Base-by-base conservation (phyloP, 1,284 basidiomycete genomes). In the Meripilus lineatus region DNA sequence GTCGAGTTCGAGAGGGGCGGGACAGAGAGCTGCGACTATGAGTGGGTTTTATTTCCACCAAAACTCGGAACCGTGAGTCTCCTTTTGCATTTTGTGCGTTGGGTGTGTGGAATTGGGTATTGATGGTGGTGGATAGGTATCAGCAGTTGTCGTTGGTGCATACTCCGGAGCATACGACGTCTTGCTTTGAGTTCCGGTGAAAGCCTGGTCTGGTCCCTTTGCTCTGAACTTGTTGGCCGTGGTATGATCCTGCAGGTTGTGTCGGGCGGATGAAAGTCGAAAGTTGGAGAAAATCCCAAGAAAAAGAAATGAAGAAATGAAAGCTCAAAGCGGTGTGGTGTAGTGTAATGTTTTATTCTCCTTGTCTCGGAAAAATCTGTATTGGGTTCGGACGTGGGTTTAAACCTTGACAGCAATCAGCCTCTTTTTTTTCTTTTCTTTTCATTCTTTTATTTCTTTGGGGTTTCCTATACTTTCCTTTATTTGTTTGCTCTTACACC, bases 41-140 rank as follows among this genome's bases (percentile, higher is more conserved):
- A 84, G 77, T 51, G 89, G 90, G 21, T 95, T 91, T 67, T 97
- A 96, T 68, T 96, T 89, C 68, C 93, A 96, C 68, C 61, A 62
- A 51, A 59, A 61, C 43, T 62, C 61, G 21, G 58, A 62, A 41
- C 59, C 59, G 61, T 61, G 44, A 57, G 59, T 58, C 3, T 14
- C 37, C 11, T 33, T n/a, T 18, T 10, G 20, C n/a, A 4, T 24
- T 34, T 23, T 6, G 24, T 11, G 5, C 20, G 20, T 22, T 32
- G 17, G 24, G 20, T 7, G 15, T 13, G 14, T 35, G 25, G 35
- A 39, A 30, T 23, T 34, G n/a, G 22, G 35, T 42, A 10, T 28
- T 40, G 15, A 23, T 33, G 4, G 24, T 39, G 21, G 21, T 8
- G 22, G 25, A 24, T 48, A 71, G 69, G 45, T 71, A 71, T 52